Evolutionary conservation across 805 yeast genomes (phyloP).

Genomic region (Candida parachauliodes): DNA sequence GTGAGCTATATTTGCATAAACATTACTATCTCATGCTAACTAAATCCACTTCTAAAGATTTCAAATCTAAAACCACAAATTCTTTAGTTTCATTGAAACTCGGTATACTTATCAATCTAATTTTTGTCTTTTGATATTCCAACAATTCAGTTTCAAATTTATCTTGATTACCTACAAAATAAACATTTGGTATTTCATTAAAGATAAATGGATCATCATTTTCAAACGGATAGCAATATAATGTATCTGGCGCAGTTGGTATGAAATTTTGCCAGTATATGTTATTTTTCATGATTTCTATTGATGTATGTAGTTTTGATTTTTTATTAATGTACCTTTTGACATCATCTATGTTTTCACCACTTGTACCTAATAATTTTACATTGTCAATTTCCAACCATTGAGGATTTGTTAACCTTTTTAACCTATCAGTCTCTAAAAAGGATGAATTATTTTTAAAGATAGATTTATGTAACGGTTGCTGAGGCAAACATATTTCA

Average conservation of each 20-base stretch:
- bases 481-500: slow-evolving; percentile 84
- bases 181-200: slow-evolving; percentile 72
- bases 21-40: slow-evolving; percentile 27
- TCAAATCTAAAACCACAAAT: slow-evolving; percentile 20
- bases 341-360: slow-evolving; percentile 81
- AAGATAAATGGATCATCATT: slow-evolving; percentile 77
- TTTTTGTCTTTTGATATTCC: slow-evolving; percentile 22
- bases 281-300: slow-evolving; percentile 53
- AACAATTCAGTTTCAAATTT: slow-evolving; percentile 44
- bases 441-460: slow-evolving; percentile 46
- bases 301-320: slow-evolving; percentile 13
- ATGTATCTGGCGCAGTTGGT: slow-evolving; percentile 95
- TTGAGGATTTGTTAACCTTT: slow-evolving; percentile 56
- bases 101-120: slow-evolving; percentile 67
- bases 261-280: slow-evolving; percentile 81
- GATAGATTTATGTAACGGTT: slow-evolving; percentile 77
- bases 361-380: slow-evolving; percentile 69
- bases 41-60: slow-evolving; percentile 42
- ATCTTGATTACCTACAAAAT: slow-evolving; percentile 82
- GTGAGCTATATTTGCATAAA: too few relatives aligned
- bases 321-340: slow-evolving; percentile 50
- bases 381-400: slow-evolving; percentile 56
- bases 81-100: slow-evolving; percentile 63
- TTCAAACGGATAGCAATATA: slow-evolving; percentile 82
- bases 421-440: slow-evolving; percentile 28